Conservation (phyloP, 495 filamentous ascomycete species). For the Penicillium daleae region DNA sequence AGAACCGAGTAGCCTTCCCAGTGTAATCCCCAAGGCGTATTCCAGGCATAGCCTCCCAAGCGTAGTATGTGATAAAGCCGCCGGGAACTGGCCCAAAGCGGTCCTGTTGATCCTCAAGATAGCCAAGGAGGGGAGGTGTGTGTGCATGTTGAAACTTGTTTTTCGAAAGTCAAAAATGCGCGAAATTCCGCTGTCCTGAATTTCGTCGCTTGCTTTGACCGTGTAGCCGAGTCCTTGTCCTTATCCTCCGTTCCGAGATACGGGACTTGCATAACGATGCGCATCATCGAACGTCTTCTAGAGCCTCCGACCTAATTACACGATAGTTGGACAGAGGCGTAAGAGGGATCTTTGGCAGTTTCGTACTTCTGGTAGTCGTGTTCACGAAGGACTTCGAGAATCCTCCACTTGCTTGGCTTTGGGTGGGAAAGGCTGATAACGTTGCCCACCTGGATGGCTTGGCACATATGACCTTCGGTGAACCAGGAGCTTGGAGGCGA, state of each 20-base stretch:
- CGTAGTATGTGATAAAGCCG: constrained; percentile 1
- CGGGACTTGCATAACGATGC: not conserved
- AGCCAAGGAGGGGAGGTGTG: not conserved
- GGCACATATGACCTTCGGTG: not conserved
- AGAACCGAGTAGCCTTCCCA: not conserved
- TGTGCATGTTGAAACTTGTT: not conserved
- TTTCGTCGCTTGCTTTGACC: not conserved
- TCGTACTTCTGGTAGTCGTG: not conserved
- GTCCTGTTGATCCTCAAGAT: not conserved
- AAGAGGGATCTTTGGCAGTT: not conserved
- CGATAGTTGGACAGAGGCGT: not conserved
- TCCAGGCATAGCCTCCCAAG: constrained; percentile 5
- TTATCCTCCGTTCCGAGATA: not conserved
- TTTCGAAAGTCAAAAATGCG: not conserved
- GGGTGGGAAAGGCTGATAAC: not conserved
- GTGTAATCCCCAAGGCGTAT: constrained; percentile 1
- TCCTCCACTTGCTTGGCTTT: not conserved
- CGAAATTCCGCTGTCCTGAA: not conserved
- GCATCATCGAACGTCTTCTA: not conserved
- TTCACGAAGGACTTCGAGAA: not conserved
- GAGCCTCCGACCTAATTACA: not conserved
- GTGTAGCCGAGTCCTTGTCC: not conserved
- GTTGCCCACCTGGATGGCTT: not conserved
- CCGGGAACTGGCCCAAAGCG: not conserved
- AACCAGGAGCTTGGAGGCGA: not conserved